Evolutionary conservation across 139 green algal genomes (phyloP).

Genomic region (Micromonas commoda): DNA sequence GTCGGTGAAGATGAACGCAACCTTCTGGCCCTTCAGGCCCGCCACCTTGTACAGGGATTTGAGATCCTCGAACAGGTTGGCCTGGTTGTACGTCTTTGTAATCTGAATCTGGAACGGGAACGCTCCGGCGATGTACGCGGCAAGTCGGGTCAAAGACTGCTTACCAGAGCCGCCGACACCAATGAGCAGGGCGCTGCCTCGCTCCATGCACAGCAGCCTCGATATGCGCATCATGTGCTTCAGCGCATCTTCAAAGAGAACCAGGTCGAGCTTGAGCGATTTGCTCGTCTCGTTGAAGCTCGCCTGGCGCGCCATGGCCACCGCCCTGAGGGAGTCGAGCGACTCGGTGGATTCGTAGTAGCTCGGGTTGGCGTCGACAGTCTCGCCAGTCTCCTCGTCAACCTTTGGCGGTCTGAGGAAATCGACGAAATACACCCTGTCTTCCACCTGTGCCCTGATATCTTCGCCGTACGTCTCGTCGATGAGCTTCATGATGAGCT

Average conservation of each 20-base stretch:
- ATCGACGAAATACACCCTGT: conserved; percentile 60
- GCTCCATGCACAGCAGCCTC: conserved; percentile 55
- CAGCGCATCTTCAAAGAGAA: conserved; percentile 77
- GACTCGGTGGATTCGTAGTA: conserved; percentile 74
- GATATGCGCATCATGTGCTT: conserved; percentile 73
- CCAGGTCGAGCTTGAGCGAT: conserved; percentile 69
- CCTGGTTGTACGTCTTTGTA: conserved; percentile 73
- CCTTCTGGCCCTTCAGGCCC: conserved; percentile 61
- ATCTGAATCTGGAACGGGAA: conserved; percentile 79
- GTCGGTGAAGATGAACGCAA: conserved; percentile 80
- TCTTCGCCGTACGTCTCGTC: conserved; percentile 82
- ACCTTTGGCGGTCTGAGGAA: conserved; percentile 61
- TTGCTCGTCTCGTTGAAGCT: conserved; percentile 58
- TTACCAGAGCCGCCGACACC: conserved; percentile 56
- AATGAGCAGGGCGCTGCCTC: conserved; percentile 59
- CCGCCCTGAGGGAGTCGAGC: conserved; percentile 63
- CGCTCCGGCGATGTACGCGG: conserved; percentile 56
- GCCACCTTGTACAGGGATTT: conserved; percentile 71
- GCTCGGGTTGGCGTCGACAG: conserved; percentile 76
- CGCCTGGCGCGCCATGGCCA: conserved; percentile 60
- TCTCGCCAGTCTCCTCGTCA: conserved; percentile 68
- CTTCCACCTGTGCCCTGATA: conserved; percentile 60
- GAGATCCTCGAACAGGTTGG: conserved; percentile 67
- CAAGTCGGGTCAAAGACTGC: conserved; percentile 50
- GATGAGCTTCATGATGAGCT: conserved; percentile 64